These are phyloP conservation scores for Pseudonitzschia pungens DNA, from an alignment of 108 stramenopile species.

Conservation along the genomic window DNA sequence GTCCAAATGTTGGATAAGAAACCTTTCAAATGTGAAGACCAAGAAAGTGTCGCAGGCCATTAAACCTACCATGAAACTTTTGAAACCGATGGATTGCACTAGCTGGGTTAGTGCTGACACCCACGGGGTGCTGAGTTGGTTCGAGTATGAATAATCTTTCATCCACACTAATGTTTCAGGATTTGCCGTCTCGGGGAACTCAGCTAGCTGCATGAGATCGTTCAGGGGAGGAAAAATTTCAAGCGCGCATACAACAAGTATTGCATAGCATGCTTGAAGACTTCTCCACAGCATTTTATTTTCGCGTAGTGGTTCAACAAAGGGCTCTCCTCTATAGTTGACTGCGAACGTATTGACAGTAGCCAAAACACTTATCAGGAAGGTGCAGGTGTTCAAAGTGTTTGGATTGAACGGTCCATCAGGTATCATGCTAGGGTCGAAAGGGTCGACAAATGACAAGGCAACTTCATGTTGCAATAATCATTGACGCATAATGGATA, in stretches of 20 bases:
- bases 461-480: constrained; percentile 57
- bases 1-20: constrained; percentile 16
- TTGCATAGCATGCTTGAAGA: constrained; percentile 61
- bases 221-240: constrained; percentile 82
- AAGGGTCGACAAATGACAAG: constrained; percentile 72
- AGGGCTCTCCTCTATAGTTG: constrained; percentile 95
- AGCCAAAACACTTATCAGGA: constrained; percentile 79
- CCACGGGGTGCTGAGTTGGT: background rate
- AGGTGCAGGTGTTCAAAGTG: constrained; percentile 89
- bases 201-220: constrained; percentile 74
- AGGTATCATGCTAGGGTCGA: constrained; percentile 78
- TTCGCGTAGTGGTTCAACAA: constrained; percentile 81
- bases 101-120: background rate
- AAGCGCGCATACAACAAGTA: constrained; percentile 60
- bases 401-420: constrained; percentile 96
- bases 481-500: constrained; percentile 75
- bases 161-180: constrained; percentile 1
- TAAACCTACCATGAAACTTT: constrained; percentile 44
- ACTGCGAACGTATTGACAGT: constrained; percentile 94
- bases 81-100: constrained; percentile 34
- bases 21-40: constrained; percentile 40
- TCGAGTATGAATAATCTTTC: background rate
- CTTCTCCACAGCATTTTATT: constrained; percentile 77
- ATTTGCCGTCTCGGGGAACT: constrained; percentile 48
- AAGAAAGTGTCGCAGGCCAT: constrained; percentile 66